Evolutionary conservation across 257 asterid species (phyloP), one percentile per base, ranked within the genome.

Genomic region (Henckelia pumila): DNA sequence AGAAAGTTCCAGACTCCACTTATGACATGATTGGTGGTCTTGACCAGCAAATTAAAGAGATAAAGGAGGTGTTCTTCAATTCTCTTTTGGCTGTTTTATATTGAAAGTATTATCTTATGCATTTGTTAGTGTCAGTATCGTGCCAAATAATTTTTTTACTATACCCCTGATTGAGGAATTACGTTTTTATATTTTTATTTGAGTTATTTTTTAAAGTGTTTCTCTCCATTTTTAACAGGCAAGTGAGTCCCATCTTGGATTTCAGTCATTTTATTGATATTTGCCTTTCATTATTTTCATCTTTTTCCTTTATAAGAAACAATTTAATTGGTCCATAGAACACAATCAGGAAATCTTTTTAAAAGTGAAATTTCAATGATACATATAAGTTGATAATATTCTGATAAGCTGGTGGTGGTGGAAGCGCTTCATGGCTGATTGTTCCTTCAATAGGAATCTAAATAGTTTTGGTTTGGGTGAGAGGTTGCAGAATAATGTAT

Each of bases 1-100:
- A 93, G 63, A 93, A 93, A 76, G 99, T 93, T 65, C 97, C 96
- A 0, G 96, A 93, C 74, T 93, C 97, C 73, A 90, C 99, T 21
- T 93, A 90, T 78, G 97, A 90, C 86, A 93, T 93, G 99, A 93
- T 93, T 80, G 99, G 99, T 79, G 96, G 97, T 28, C 91, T 85
- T 73, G 91, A 85, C 70, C 91, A 82, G 76, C 88, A 85, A 73
- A 85, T 85, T 66, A 85, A 82, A 71, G 91, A 85, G 86, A 85
- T 85, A n/a, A 78, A 82, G 73, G 91, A 85, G 88, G 88, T 80
- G 19, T 56, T 24, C 61, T 30, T 50, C 37, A 28, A 7, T 33
- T 56, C 57, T 11, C 24, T 76, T 22, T 76, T 56, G 62, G 8
- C 8, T 64, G 70, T 59, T 64, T 33, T n/a, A 17, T 72, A 30